These are phyloP conservation scores for Paralagenidium karlingii DNA, from an alignment of 352 stramenopile species.

Conservation along the genomic window DNA sequence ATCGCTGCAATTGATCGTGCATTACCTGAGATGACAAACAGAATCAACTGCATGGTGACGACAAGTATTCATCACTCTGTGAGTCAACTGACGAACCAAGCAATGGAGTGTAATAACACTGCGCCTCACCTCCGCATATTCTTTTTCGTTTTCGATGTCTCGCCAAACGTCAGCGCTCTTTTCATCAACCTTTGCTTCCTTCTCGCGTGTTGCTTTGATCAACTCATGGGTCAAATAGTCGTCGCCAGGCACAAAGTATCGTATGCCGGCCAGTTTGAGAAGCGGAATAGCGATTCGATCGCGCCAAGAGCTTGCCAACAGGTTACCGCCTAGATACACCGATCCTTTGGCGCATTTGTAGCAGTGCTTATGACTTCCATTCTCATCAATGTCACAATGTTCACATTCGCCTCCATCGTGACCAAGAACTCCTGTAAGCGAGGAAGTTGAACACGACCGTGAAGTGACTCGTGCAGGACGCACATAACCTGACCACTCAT, in stretches of 20 bases:
- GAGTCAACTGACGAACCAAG: no score
- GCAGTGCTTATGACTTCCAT: conserved; percentile 16
- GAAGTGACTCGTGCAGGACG: conserved; percentile 40
- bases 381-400: conserved; percentile 8
- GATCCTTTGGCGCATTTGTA: conserved; percentile 33
- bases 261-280: conserved; percentile 52
- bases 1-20: conserved; percentile 70
- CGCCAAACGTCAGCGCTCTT: conserved; percentile 22
- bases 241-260: conserved; percentile 60
- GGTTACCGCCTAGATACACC: conserved; percentile 68
- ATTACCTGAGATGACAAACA: conserved; percentile 71
- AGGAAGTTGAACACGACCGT: conserved; percentile 45
- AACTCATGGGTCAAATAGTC: conserved; percentile 62
- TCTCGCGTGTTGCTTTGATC: no score
- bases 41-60: conserved; percentile 32
- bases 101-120: no score
- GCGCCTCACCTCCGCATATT: conserved; percentile 42
- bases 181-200: conserved; percentile 13
- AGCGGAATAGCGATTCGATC: conserved; percentile 58
- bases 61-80: no score
- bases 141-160: conserved; percentile 45
- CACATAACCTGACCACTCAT: conserved; percentile 44
- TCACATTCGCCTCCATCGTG: conserved; percentile 16
- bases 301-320: conserved; percentile 58
- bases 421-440: conserved; percentile 29